phyloP scores from a whole-genome alignment of 2,329 filamentous ascomycete genomes.

The Aspergillus sp. region DNA sequence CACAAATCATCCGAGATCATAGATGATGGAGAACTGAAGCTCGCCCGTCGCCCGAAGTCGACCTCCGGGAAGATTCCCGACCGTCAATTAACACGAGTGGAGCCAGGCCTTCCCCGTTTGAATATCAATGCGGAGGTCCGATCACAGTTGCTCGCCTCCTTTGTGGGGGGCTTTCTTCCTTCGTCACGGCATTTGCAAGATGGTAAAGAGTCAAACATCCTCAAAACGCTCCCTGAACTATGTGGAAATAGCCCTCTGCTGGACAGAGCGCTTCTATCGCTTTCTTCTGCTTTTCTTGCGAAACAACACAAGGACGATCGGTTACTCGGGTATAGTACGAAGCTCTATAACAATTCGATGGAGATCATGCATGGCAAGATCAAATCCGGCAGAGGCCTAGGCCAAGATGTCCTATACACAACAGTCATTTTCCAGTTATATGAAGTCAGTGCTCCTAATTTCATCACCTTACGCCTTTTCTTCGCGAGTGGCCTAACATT shows the following conservation, averaged over 20 bases:
- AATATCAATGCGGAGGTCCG: constrained; percentile 17
- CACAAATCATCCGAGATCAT: constrained; percentile 12
- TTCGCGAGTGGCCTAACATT: constrained; percentile 1
- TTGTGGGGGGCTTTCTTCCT: constrained; percentile 14
- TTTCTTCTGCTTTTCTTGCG: constrained; percentile 20
- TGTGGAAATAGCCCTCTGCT: constrained; percentile 16
- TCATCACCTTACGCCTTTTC: neutral
- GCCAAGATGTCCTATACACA: constrained; percentile 23
- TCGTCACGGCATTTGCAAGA: constrained; percentile 5
- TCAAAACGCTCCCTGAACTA: constrained; percentile 18
- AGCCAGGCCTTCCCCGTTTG: constrained; percentile 14
- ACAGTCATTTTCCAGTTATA: constrained; percentile 26
- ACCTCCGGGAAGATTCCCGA: neutral
- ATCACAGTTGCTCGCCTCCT: constrained; percentile 18
- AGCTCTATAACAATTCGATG: constrained; percentile 22
- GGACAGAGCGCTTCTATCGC: constrained; percentile 19
- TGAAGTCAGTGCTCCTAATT: constrained; percentile 16
- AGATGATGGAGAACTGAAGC: constrained; percentile 1
- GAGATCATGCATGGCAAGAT: constrained; percentile 18
- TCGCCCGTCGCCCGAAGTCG: constrained; percentile 10
- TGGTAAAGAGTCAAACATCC: constrained; percentile 7
- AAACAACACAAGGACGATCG: constrained; percentile 19
- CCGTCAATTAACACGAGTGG: constrained; percentile 1
- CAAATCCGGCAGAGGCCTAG: constrained; percentile 12
- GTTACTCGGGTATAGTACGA: constrained; percentile 22